Evolutionary conservation across 1,139 yeast species (phyloP).

Genomic region (Suhomyces chickasaworum): DNA sequence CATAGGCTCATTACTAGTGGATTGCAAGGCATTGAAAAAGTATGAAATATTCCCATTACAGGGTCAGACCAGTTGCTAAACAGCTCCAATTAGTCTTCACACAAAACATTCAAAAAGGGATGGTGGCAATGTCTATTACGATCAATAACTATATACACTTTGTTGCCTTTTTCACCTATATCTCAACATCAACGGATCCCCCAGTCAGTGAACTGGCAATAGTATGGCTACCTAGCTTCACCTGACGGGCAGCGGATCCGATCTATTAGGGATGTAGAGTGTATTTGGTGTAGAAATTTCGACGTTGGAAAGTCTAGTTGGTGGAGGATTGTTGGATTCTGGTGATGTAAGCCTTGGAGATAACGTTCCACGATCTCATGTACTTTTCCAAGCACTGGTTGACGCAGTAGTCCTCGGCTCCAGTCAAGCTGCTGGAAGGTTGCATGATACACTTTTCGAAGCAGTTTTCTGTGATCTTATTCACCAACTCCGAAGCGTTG

Average conservation of each 20-base stretch:
- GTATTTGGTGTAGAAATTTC: neutral
- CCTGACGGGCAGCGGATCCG: neutral
- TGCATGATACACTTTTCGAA: constrained; percentile 70
- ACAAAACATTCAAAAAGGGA: too few species aligned
- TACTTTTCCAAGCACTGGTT: constrained; percentile 81
- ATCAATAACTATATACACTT: neutral
- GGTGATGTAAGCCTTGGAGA: constrained; percentile 72
- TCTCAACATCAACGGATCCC: neutral
- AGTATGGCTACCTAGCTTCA: too few species aligned
- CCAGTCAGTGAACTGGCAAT: too few species aligned
- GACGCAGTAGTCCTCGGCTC: constrained; percentile 53
- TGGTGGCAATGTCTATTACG: neutral
- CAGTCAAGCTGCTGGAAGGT: constrained; percentile 49
- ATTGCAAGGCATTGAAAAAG: too few species aligned
- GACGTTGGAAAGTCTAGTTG: neutral
- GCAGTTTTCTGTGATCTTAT: constrained; percentile 86
- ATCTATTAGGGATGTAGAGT: neutral
- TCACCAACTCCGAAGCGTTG: constrained; percentile 84
- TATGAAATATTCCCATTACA: too few species aligned
- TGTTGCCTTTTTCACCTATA: neutral
- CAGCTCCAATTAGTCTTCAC: too few species aligned
- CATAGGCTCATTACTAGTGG: too few species aligned
- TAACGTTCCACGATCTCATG: constrained; percentile 87
- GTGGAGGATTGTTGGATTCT: constrained; percentile 55
- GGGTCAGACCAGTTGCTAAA: too few species aligned